Evolutionary conservation across 352 stramenopile species (phyloP).

Genomic region (Phytophthora cajani): DNA sequence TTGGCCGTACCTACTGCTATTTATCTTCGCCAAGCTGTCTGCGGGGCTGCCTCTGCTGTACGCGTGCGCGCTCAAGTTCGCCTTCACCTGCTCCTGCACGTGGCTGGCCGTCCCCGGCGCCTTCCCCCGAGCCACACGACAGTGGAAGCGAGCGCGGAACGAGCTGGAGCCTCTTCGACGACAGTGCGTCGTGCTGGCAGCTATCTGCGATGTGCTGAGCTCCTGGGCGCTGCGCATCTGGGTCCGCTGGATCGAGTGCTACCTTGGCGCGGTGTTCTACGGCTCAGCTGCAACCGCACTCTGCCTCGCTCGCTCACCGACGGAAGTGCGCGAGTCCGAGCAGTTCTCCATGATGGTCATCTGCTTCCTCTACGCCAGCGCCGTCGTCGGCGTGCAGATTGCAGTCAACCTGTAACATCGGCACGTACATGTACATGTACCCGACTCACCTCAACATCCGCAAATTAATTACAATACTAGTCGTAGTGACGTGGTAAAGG

Average conservation of each 20-base stretch:
- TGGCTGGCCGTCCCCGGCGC: slow-evolving; percentile 67
- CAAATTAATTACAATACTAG: neutral
- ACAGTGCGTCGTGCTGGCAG: slow-evolving; percentile 63
- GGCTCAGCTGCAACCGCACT: slow-evolving; percentile 13
- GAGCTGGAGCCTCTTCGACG: slow-evolving; percentile 56
- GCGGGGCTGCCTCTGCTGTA: slow-evolving; percentile 46
- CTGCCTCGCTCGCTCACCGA: slow-evolving; percentile 52
- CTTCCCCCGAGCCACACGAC: slow-evolving; percentile 63
- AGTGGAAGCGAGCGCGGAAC: slow-evolving; percentile 49
- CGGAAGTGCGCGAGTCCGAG: slow-evolving; percentile 65
- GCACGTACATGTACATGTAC: neutral
- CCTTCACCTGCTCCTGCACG: slow-evolving; percentile 75
- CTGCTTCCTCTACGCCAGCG: slow-evolving; percentile 64
- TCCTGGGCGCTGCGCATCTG: slow-evolving; percentile 67
- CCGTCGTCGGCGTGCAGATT: slow-evolving; percentile 71
- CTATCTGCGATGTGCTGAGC: slow-evolving; percentile 63
- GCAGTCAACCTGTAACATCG: slow-evolving; percentile 60
- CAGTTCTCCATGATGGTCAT: slow-evolving; percentile 62
- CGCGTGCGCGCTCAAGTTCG: slow-evolving; percentile 67
- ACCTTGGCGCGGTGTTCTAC: slow-evolving; percentile 37
- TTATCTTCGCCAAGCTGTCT: slow-evolving; percentile 59
- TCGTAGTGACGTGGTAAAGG: neutral
- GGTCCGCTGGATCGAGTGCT: slow-evolving; percentile 67
- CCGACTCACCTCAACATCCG: neutral
- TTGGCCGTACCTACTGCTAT: slow-evolving; percentile 74